Conservation (phyloP, 192 early-diverging fungal species). For the Phlyctochytrium bullatum region DNA sequence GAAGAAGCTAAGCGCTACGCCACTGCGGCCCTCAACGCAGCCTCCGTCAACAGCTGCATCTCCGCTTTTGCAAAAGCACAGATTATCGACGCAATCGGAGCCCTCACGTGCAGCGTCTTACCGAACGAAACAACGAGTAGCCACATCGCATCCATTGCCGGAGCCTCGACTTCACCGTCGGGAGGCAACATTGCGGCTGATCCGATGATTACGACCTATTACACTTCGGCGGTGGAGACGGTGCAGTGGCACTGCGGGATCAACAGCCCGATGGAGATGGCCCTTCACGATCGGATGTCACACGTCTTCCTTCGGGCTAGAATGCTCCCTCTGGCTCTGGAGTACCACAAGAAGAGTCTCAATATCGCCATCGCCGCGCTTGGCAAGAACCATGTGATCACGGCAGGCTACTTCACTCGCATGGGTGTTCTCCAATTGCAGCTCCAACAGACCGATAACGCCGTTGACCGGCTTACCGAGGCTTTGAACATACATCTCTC, state of each 20-base stretch:
- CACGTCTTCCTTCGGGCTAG: constrained; percentile 25
- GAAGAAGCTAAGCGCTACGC: constrained; percentile 54
- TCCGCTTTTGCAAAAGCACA: constrained; percentile 38
- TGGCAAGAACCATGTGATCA: constrained; percentile 46
- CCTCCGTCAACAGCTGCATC: constrained; percentile 35
- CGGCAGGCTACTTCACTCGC: constrained; percentile 45
- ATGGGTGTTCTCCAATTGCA: constrained; percentile 20
- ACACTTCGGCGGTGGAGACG: constrained; percentile 11
- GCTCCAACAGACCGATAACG: constrained; percentile 27
- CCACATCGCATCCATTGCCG: background rate
- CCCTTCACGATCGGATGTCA: constrained; percentile 44
- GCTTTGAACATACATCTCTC: constrained; percentile 37
- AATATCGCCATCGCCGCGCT: constrained; percentile 35
- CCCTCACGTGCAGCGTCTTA: background rate
- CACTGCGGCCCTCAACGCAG: constrained; percentile 36
- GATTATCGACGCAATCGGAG: constrained; percentile 38
- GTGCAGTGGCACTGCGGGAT: constrained; percentile 43
- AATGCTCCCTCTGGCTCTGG: constrained; percentile 28
- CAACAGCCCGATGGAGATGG: constrained; percentile 41
- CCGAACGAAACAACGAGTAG: background rate
- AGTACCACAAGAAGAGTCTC: constrained; percentile 37
- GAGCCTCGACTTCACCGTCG: background rate
- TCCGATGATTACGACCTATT: constrained; percentile 7
- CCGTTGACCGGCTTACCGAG: constrained; percentile 37
- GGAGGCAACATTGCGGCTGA: background rate